Evolutionary conservation across 208 protist species (phyloP).

Genomic region (Acanthamoeba culbertsoni): DNA sequence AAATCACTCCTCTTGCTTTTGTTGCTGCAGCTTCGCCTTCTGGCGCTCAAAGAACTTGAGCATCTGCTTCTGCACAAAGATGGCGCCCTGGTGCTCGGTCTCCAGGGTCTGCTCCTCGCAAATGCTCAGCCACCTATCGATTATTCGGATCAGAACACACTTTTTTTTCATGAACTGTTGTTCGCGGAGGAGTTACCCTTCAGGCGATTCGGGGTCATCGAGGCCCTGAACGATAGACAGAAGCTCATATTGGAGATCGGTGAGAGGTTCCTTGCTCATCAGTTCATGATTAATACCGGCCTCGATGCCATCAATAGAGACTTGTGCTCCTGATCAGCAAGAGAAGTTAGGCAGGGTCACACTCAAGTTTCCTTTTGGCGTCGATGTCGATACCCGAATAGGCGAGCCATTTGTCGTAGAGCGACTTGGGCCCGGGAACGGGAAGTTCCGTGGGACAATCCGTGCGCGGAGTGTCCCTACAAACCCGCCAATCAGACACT

Average conservation of each 20-base stretch:
- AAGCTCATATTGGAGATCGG: background rate
- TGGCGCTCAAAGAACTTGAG: slow-evolving; percentile 3
- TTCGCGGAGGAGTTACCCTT: background rate
- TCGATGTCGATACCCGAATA: background rate
- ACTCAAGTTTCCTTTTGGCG: no score
- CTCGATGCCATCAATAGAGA: background rate
- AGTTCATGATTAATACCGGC: background rate
- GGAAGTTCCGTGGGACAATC: slow-evolving; percentile 20
- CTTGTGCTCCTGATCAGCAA: no score
- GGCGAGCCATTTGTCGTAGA: background rate
- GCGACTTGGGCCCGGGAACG: background rate
- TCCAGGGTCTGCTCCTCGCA: background rate
- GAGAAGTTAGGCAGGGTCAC: no score
- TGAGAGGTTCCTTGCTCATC: background rate
- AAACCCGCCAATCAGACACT: background rate
- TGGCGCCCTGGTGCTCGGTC: background rate
- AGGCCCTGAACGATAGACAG: background rate
- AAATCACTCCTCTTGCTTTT: background rate
- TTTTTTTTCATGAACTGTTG: no score
- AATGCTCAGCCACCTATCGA: background rate
- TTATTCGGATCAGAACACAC: no score
- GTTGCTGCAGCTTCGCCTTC: background rate
- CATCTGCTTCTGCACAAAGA: slow-evolving; percentile 40
- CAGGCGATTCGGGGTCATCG: background rate
- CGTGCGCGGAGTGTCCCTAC: background rate